These are phyloP conservation scores for Aspergillus taichungensis DNA, from an alignment of 495 filamentous ascomycete genomes.

Conservation along the genomic window DNA sequence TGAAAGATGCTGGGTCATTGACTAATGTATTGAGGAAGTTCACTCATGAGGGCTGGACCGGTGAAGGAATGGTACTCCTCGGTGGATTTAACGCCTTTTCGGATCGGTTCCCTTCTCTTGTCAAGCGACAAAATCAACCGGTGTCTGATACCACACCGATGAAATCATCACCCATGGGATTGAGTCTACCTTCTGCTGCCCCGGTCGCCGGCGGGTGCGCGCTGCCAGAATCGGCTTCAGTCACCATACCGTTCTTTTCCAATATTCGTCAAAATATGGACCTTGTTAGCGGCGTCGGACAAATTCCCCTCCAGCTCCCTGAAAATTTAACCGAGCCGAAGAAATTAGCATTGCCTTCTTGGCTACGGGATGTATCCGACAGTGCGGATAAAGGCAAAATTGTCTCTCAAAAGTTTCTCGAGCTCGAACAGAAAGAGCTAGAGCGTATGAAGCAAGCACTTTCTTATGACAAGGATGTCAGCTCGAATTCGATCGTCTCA, in stretches of 20 bases:
- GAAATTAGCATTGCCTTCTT: slow-evolving; percentile 52
- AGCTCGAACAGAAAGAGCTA: slow-evolving; percentile 77
- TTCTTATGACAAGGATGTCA: slow-evolving; percentile 49
- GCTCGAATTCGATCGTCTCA: slow-evolving; percentile 21
- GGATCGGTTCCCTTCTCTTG: slow-evolving; percentile 37
- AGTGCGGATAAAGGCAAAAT: slow-evolving; percentile 62
- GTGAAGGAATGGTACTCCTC: slow-evolving; percentile 60
- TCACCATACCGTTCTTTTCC: slow-evolving; percentile 83
- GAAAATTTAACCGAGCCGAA: slow-evolving; percentile 37
- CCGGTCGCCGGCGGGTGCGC: slow-evolving; percentile 82
- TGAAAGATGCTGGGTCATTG: slow-evolving; percentile 68
- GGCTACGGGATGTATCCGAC: slow-evolving; percentile 64
- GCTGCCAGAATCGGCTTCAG: slow-evolving; percentile 58
- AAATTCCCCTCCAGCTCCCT: slow-evolving; percentile 70
- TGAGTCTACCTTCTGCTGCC: slow-evolving; percentile 48
- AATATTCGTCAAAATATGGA: slow-evolving; percentile 98
- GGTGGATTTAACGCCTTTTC: slow-evolving; percentile 48
- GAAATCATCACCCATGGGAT: slow-evolving; percentile 37
- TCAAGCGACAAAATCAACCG: slow-evolving; percentile 19
- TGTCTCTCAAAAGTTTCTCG: slow-evolving; percentile 75
- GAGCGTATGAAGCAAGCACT: slow-evolving; percentile 87
- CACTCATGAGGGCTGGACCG: slow-evolving; percentile 70
- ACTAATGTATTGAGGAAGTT: slow-evolving; percentile 91
- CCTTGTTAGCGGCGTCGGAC: slow-evolving; percentile 85
- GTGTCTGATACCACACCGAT: slow-evolving; percentile 22